Evolutionary conservation across 1,284 basidiomycete genomes (phyloP), one percentile per base, ranked within the genome.

Genomic region (Cryptococcus sp.): DNA sequence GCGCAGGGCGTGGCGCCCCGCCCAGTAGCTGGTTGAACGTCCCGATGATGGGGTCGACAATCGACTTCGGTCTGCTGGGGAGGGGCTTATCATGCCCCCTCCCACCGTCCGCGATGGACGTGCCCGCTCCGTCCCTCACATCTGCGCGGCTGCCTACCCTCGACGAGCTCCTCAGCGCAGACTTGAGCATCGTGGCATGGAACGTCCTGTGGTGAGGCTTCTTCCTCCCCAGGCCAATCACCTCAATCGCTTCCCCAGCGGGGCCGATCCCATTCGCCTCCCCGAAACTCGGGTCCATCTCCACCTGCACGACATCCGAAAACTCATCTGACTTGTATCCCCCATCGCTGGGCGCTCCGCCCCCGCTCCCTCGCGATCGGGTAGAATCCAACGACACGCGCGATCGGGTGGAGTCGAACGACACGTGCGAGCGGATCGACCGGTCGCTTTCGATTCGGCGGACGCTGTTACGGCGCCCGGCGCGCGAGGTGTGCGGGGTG

Each of bases 191-290:
- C 1, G 60, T 55, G 6, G 66, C n/a, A 18, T 58, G 50, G 51
- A 70, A 67, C 8, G 58, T 67, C 39, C 70, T 44, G 47, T 72
- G 70, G 46, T 64, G 36, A 20, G 70, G 70, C 36, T 62, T 61
- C 48, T 71, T 72, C 46, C 67, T 57, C 2, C 69, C 69, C 11
- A 70, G 50, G 0, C 66, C 66, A 35, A 72, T 72, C n/a, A 67
- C 60, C 40, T 72, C 66, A 44, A 71, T 64, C 4, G 69, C 66
- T 35, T 72, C 70, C 7, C 67, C 67, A 2, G 59, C 63, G 12
- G 67, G 63, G 6, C 70, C 70, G 7, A 67, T 62, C n/a, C 66
- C 63, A 7, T 52, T 49, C 3, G 59, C 38, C 16, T 49, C 44
- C n/a, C 65, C 68, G 38, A 68, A 69, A 12, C 53, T 55, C 3